Percentiles rank a stretch among this genome's conserved stretches.
Evolutionary conservation across 2,329 filamentous ascomycete species (phyloP).

Genomic region (Xylariaceae sp.): DNA sequence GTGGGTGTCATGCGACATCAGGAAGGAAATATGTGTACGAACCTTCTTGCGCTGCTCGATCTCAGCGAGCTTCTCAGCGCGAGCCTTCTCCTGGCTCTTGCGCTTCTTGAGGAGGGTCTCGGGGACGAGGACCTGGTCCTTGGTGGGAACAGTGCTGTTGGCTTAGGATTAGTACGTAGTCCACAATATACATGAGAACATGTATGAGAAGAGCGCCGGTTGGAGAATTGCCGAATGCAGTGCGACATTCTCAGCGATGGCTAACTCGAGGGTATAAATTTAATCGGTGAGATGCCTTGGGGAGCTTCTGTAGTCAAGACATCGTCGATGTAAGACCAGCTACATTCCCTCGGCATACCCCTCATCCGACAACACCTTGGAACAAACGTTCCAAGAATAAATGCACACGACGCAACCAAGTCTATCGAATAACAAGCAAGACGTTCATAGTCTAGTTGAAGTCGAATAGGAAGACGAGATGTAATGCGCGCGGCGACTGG

Average conservation of each 20-base stretch:
- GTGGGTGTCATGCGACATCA: slow-evolving; percentile 21
- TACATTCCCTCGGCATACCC: slow-evolving; percentile 27
- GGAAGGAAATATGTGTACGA: slow-evolving; percentile 38
- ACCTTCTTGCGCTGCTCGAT: slow-evolving; percentile 88
- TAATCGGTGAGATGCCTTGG: slow-evolving; percentile 63
- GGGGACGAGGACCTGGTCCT: slow-evolving; percentile 93
- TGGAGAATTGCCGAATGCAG: slow-evolving; percentile 86
- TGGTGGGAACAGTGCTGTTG: slow-evolving; percentile 78
- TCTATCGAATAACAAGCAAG: background rate
- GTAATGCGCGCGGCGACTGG: slow-evolving; percentile 53
- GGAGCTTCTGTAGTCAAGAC: background rate
- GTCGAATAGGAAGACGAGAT: slow-evolving; percentile 7
- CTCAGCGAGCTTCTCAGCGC: slow-evolving; percentile 77
- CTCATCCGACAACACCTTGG: slow-evolving; percentile 77
- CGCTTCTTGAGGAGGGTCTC: slow-evolving; percentile 99
- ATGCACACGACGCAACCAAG: slow-evolving; percentile 42
- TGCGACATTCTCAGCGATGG: slow-evolving; percentile 87
- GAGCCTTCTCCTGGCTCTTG: slow-evolving; percentile 99
- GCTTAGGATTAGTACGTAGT: slow-evolving; percentile 74
- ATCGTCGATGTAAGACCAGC: slow-evolving; percentile 9
- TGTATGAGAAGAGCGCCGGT: slow-evolving; percentile 67
- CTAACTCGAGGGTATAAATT: slow-evolving; percentile 76
- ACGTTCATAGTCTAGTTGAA: background rate
- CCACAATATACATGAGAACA: slow-evolving; percentile 53
- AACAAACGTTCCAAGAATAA: slow-evolving; percentile 37